Evolutionary conservation across 2,329 filamentous ascomycete species (phyloP).

Genomic region (Cercospora citrullina): DNA sequence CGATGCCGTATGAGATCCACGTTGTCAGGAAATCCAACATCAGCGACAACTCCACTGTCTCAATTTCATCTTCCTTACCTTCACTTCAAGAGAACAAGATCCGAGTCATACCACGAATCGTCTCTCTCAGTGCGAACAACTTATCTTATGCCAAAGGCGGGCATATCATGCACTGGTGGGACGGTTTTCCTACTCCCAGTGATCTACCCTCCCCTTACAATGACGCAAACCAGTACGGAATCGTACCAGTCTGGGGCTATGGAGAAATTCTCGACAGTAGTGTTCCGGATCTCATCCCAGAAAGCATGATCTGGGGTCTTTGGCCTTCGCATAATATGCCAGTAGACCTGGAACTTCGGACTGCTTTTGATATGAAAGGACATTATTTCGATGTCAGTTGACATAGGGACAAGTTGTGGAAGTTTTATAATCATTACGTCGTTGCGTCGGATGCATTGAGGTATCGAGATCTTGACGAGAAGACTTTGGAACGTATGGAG

Average conservation of each 20-base stretch:
- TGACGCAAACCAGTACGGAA: slow-evolving; percentile 46
- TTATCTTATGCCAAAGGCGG: slow-evolving; percentile 34
- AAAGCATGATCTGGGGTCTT: slow-evolving; percentile 46
- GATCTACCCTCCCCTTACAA: slow-evolving; percentile 42
- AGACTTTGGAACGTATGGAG: slow-evolving; percentile 4
- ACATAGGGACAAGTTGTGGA: slow-evolving; percentile 43
- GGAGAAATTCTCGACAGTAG: slow-evolving; percentile 48
- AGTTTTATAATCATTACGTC: slow-evolving; percentile 50
- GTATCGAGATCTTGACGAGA: background rate
- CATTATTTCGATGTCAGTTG: slow-evolving; percentile 44
- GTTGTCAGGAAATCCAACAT: slow-evolving; percentile 24
- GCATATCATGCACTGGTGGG: slow-evolving; percentile 43
- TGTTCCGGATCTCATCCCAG: slow-evolving; percentile 38
- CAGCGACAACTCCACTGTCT: slow-evolving; percentile 15
- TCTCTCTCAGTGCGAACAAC: slow-evolving; percentile 28
- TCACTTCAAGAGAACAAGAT: slow-evolving; percentile 16
- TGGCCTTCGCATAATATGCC: slow-evolving; percentile 46
- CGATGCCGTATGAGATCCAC: slow-evolving; percentile 18
- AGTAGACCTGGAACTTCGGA: slow-evolving; percentile 42
- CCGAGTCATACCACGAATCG: slow-evolving; percentile 16
- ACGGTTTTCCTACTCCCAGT: slow-evolving; percentile 46
- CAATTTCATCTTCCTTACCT: slow-evolving; percentile 2
- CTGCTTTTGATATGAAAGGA: slow-evolving; percentile 19
- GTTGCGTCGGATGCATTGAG: background rate
- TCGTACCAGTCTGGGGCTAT: slow-evolving; percentile 53